Evolutionary conservation across 2,329 filamentous ascomycete species (phyloP).

Genomic region (Neocatenulostroma microsporum): DNA sequence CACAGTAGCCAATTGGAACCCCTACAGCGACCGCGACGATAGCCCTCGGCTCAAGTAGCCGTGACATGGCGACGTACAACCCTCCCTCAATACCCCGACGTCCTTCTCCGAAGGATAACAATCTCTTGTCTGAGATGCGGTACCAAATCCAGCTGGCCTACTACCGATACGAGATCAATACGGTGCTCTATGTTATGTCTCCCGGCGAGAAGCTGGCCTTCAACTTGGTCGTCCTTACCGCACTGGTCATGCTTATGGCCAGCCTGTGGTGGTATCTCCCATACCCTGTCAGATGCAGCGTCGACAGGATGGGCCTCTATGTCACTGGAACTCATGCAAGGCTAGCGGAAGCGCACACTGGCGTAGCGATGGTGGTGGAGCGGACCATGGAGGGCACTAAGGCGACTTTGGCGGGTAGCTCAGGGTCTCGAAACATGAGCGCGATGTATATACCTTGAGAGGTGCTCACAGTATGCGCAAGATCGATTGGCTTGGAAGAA

Average conservation of each 20-base stretch:
- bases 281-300: conserved; percentile 7
- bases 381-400: too few species aligned
- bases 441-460: too few species aligned
- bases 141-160: conserved; percentile 21
- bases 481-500: too few species aligned
- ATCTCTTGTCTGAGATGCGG: conserved; percentile 12
- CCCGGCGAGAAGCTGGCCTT: conserved; percentile 22
- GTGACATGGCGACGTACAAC: conserved; percentile 24
- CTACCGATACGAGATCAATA: conserved; percentile 24
- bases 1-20: neutral
- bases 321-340: conserved; percentile 13
- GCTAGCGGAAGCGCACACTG: too few species aligned
- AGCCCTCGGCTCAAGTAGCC: too few species aligned
- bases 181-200: conserved; percentile 23
- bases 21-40: conserved; percentile 2
- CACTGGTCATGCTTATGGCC: conserved; percentile 13
- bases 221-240: conserved; percentile 18
- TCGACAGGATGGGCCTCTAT: conserved; percentile 16
- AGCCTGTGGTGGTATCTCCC: conserved; percentile 19
- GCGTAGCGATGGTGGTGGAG: too few species aligned
- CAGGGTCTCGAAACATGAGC: too few species aligned
- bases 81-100: conserved; percentile 18
- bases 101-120: conserved; percentile 14
- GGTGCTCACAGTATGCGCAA: too few species aligned
- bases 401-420: too few species aligned